Evolutionary conservation across 2,329 filamentous ascomycete species (phyloP), one percentile per base, ranked within the genome.

Genomic region (Scedosporium boydii): DNA sequence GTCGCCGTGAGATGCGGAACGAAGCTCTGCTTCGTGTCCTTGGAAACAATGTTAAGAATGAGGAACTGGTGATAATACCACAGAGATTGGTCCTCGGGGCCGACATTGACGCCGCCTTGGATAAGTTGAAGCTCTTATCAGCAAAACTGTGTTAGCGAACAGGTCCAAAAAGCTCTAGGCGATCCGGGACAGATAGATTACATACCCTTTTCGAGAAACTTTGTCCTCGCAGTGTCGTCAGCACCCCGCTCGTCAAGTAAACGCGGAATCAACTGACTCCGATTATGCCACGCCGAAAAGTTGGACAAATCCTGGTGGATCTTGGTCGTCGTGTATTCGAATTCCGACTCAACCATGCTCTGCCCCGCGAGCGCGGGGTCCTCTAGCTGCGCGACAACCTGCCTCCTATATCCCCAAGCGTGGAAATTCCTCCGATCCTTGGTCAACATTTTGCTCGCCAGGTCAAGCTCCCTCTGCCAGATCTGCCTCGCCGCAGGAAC

Each of bases 41-140:
- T 77, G 69, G 78, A 80, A 60, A 82, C 77, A 68, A 89, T 78
- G 70, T 87, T 88, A 64, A 86, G 83, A 76, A 97, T 86, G 63
- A 97, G 78, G 70, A 88, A 96, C 68, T 95, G 89, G 73, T 98
- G 92, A 71, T 99, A 98, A 74, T 96, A 96, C 93, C 95, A 99
- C 5, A 97, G 80, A 18, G 92, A 96, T 71, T 98, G 93, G 71
- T 98, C 93, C 68, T 96, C 92, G 0, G 93, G 92, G 63, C 96
- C 93, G 44, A 91, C 90, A 64, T 92, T 95, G 58, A 98, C 80
- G 0, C 89, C 93, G 63, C 87, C 83, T 62, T 88, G 86, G 27
- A 96, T 87, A 53, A 90, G 77, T 27, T 83, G 80, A 59, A 98
- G 80, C 76, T 99, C 95, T 81, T 59, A 10, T 27, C n/a, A 26